Evolutionary conservation across 2,329 filamentous ascomycete species (phyloP).

Genomic region (Talaromyces pinophilus): DNA sequence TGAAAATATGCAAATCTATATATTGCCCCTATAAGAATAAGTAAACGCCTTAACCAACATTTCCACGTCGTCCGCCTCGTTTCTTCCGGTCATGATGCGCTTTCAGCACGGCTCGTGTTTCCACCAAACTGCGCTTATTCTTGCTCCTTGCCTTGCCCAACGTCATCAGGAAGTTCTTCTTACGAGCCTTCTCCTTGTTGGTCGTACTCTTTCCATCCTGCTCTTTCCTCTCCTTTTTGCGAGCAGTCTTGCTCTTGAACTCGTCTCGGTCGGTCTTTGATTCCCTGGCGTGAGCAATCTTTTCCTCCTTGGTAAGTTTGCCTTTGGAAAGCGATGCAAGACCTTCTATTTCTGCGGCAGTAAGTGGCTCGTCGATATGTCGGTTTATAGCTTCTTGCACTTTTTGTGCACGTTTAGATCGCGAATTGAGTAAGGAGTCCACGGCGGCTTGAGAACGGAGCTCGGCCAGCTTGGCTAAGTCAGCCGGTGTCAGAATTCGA

Average conservation of each 20-base stretch:
- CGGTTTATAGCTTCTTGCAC: constrained; percentile 51
- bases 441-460: constrained; percentile 74
- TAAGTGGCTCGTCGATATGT: constrained; percentile 84
- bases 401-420: constrained; percentile 49
- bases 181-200: constrained; percentile 92
- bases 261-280: constrained; percentile 75
- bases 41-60: constrained; percentile 43
- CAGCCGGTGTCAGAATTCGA: constrained; percentile 89
- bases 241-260: constrained; percentile 83
- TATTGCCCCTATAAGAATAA: background rate
- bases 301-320: constrained; percentile 87
- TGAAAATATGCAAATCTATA: background rate
- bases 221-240: constrained; percentile 83
- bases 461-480: constrained; percentile 91
- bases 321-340: constrained; percentile 69
- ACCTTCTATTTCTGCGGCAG: constrained; percentile 87
- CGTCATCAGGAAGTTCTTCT: constrained; percentile 99
- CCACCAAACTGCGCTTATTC: constrained; percentile 87
- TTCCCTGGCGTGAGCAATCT: constrained; percentile 77
- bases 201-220: constrained; percentile 91
- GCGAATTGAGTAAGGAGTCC: constrained; percentile 57
- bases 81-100: constrained; percentile 82
- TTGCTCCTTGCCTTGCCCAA: constrained; percentile 93
- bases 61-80: constrained; percentile 78
- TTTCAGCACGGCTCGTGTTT: constrained; percentile 77